A percentile compares a stretch with the other conserved stretches of the same genome.
These are phyloP conservation scores for Bipolaris zeicola DNA, from an alignment of 2,329 filamentous ascomycete genomes.

Conservation along the genomic window DNA sequence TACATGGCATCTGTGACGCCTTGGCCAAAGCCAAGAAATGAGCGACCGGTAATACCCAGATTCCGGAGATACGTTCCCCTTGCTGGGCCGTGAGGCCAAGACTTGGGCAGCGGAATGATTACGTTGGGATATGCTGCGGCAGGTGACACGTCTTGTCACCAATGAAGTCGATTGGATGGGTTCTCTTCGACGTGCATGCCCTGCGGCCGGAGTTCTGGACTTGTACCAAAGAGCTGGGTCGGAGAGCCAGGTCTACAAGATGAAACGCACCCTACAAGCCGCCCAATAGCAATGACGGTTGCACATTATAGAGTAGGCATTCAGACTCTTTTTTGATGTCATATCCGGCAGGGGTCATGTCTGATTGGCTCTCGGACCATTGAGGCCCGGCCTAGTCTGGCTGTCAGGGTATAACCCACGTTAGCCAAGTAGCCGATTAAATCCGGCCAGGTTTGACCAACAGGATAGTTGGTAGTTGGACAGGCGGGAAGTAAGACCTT, in stretches of 20 bases:
- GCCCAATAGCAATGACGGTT: background rate
- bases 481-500: background rate
- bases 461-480: background rate
- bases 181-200: background rate
- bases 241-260: background rate
- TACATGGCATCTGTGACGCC: slow-evolving; percentile 2
- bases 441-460: background rate
- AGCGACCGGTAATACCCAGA: background rate
- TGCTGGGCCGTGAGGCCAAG: background rate
- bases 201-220: background rate
- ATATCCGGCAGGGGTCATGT: background rate
- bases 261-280: background rate
- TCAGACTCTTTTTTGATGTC: background rate
- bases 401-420: background rate
- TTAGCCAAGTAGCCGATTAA: background rate
- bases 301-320: background rate
- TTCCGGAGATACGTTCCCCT: background rate
- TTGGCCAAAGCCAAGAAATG: background rate
- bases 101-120: background rate
- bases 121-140: background rate
- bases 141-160: background rate
- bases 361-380: background rate
- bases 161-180: background rate
- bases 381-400: background rate
- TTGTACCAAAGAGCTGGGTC: background rate